Base-by-base conservation (phyloP, 2,329 filamentous ascomycete genomes). In the Sclerotinia sclerotiorum region DNA sequence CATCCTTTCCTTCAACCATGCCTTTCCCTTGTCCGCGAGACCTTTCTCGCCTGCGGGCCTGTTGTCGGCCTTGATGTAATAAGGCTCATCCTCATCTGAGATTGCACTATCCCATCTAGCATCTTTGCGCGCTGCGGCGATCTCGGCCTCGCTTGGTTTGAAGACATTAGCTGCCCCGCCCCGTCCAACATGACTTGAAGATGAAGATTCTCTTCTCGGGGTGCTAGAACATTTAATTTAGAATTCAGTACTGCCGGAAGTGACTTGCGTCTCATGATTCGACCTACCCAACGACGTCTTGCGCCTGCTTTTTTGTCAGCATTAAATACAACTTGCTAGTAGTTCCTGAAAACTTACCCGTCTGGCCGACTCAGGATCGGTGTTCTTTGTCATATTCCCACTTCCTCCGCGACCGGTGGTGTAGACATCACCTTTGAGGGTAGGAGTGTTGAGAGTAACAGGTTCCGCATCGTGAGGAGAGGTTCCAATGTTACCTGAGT, bases 361-460 rank as follows among this genome's bases (percentile, higher is more conserved):
- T 71, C 94, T 90, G 48, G 94, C 92, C 77, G 92, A 87, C 54
- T 83, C 81, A 4, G 89, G 87, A 74, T 95, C 90, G 71, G 87
- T 87, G 77, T 90, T 89, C 73, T 81, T 82, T 60, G 90, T 88
- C 90, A 97, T 97, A 82, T 97, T 97, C 70, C 93, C 93, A 5
- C 87, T 89, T 42, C 67, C 94, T 68, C 94, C 94, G 64, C 94
- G 91, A 68, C 94, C 94, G 3, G 94, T 97, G 27, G 94, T 97
- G 77, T 94, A 93, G 72, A 92, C 84, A n/a, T 90, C 82, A 58
- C 86, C 86, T 81, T 96, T 97, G 77, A 98, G 87, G 17, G 87
- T 90, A 0, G 94, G 94, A 1, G 93, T 97, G 75, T 89, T 82
- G 71, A 97, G 87, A 76, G 94, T 91, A 72, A 86, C 81, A 63